Evolutionary conservation across 108 stramenopile species (phyloP).

Genomic region (Nannochloropsis granulata): DNA sequence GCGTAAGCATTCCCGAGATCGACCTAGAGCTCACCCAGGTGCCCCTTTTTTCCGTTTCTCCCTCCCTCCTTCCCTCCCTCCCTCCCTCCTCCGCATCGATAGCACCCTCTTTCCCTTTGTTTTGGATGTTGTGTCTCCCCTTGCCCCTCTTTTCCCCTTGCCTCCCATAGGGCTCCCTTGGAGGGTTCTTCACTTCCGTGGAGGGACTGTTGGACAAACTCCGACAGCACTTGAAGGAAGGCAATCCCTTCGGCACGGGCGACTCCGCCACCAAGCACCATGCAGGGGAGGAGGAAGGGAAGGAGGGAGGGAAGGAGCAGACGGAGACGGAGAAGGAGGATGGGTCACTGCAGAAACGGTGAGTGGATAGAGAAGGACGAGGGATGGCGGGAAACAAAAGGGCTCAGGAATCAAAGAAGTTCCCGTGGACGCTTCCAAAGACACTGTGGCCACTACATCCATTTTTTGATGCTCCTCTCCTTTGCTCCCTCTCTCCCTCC

Average conservation of each 20-base stretch:
- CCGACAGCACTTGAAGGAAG: conserved; percentile 34
- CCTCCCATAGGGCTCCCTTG: conserved; percentile 37
- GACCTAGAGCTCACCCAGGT: conserved; percentile 36
- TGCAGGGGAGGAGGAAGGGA: neutral
- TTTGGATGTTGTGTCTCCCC: neutral
- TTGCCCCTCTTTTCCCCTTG: neutral
- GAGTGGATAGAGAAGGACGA: neutral
- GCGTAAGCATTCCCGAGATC: conserved; percentile 54
- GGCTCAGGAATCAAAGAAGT: no score
- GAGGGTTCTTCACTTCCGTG: conserved; percentile 76
- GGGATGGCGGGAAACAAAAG: neutral
- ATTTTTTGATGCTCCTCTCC: no score
- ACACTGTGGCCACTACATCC: no score
- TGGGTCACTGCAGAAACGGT: neutral
- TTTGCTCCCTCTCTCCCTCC: no score
- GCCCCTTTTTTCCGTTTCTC: neutral
- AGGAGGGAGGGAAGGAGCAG: neutral
- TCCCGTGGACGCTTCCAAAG: no score
- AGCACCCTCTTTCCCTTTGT: neutral
- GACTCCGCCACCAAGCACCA: conserved; percentile 44
- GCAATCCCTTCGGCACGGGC: conserved; percentile 54
- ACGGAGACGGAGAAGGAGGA: neutral
- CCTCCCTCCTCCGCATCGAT: neutral
- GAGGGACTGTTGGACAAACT: conserved; percentile 61
- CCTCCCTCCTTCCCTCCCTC: neutral